Base-by-base conservation (phyloP, 371 early-diverging fungal species). In the Rhizopus sp. region DNA sequence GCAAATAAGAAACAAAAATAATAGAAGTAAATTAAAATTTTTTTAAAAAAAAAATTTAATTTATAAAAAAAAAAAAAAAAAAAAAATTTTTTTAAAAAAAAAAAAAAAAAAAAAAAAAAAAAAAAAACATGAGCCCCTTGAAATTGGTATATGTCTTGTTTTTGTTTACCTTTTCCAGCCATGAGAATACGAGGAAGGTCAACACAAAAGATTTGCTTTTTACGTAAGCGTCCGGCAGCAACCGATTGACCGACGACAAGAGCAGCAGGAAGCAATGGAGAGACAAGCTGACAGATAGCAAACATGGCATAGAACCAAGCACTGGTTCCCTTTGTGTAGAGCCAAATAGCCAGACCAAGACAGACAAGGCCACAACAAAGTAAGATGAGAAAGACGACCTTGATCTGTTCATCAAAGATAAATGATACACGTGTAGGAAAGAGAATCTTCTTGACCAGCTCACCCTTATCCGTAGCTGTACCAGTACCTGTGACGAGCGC, bases 161-260 rank as follows among this genome's bases (percentile, higher is more conserved):
- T 34, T 45, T 7, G 7, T 34, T 23, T 4, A 62, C 62, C 59
- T 74, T 93, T 94, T 42, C 97, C 98, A 23, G 94, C 93, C 80
- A 88, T 82, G 41, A 92, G 85, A 60, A 97, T 94, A 57, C 97
- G 81, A 55, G 83, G 85, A 39, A 90, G 72, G 60, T 93, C 91
- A 34, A 91, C 88, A 62, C 91, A 91, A 58, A 84, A 83, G 39
- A 91, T 87, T 1, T 84, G 75, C 53, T 82, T 73, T 41, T 77
- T 65, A 3, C 81, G 70, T 35, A 91, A 74, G n/a, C 90, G 85
- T 39, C 81, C 82, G 6, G 88, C 82, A n/a, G 92, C 84, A 10
- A 91, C 88, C 1, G 86, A 83, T 71, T 92, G 92, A 51, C 91
- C 90, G 38, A 88, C 86, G 4, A 90, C 89, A 40, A 79, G 53